Evolutionary conservation across 352 stramenopile genomes (phyloP).

Genomic region (Globisporangium mamillatum): DNA sequence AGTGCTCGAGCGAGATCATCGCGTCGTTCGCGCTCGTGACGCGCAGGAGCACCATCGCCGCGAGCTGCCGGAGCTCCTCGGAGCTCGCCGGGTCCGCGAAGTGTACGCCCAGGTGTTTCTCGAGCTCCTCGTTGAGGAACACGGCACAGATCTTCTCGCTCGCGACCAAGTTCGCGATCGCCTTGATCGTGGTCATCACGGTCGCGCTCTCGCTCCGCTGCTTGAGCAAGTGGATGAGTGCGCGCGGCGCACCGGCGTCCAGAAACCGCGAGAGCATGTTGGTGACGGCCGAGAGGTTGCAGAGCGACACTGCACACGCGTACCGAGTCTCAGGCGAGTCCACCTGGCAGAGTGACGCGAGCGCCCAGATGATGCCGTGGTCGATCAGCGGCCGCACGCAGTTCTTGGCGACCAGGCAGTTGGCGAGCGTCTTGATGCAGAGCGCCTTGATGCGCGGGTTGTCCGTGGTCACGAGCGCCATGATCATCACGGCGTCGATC

Average conservation of each 20-base stretch:
- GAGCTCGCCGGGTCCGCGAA: constrained; percentile 47
- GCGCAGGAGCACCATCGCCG: constrained; percentile 67
- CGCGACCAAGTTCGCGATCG: constrained; percentile 72
- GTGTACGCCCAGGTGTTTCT: constrained; percentile 53
- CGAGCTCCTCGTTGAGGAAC: constrained; percentile 71
- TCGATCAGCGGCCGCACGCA: constrained; percentile 66
- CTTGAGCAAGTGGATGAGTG: constrained; percentile 60
- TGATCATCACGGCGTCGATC: constrained; percentile 65
- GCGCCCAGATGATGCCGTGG: constrained; percentile 73
- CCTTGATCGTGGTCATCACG: constrained; percentile 58
- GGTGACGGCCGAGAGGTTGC: constrained; percentile 61
- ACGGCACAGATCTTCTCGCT: constrained; percentile 75
- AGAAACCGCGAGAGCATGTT: constrained; percentile 66
- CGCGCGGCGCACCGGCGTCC: constrained; percentile 59
- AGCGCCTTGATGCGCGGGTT: constrained; percentile 58
- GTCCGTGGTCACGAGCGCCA: constrained; percentile 72
- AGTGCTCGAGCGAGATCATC: constrained; percentile 57
- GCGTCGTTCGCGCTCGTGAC: constrained; percentile 73
- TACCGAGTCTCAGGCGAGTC: constrained; percentile 50
- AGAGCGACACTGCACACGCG: constrained; percentile 70
- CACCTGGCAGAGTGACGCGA: constrained; percentile 62
- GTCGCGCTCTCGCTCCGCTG: constrained; percentile 35
- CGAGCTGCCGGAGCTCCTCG: constrained; percentile 61
- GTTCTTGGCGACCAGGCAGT: constrained; percentile 67
- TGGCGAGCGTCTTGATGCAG: constrained; percentile 72